Conservation (phyloP, 257 asterid genomes). For the Forsythia viridissima region DNA sequence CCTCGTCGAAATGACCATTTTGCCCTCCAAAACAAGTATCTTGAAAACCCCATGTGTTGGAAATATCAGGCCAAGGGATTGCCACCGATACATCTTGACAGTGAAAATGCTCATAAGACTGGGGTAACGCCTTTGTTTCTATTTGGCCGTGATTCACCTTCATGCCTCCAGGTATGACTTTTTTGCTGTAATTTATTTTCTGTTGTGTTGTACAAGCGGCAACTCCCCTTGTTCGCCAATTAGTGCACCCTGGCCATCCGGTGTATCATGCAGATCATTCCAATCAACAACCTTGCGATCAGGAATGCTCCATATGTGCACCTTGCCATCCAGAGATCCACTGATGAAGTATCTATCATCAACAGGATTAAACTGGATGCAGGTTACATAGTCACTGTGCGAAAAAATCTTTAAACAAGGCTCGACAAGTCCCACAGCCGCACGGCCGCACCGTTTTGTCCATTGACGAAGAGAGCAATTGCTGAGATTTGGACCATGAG, state of each 20-base stretch:
- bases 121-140: slow-evolving; percentile 79
- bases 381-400: slow-evolving; percentile 70
- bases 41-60: slow-evolving; percentile 48
- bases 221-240: slow-evolving; percentile 99
- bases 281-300: slow-evolving; percentile 95
- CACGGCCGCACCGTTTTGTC: slow-evolving; percentile 49
- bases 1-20: slow-evolving; percentile 51
- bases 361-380: slow-evolving; percentile 97
- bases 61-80: slow-evolving; percentile 92
- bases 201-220: slow-evolving; percentile 78
- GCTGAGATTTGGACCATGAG: slow-evolving; percentile 95
- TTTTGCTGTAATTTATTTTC: slow-evolving; percentile 81
- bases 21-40: slow-evolving; percentile 36
- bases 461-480: slow-evolving; percentile 54
- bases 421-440: slow-evolving; percentile 45
- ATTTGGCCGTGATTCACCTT: slow-evolving; percentile 74
- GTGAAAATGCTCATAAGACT: slow-evolving; percentile 77
- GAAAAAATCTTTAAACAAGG: slow-evolving; percentile 50
- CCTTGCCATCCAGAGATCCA: slow-evolving; percentile 97
- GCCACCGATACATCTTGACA: slow-evolving; percentile 94
- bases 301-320: slow-evolving; percentile 97
- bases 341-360: slow-evolving; percentile 97
- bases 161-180: slow-evolving; percentile 80
- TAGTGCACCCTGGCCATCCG: slow-evolving; percentile 97
- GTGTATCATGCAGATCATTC: slow-evolving; percentile 96